phyloP scores from a whole-genome alignment of 257 asterid genomes.

The Salvia splendens region DNA sequence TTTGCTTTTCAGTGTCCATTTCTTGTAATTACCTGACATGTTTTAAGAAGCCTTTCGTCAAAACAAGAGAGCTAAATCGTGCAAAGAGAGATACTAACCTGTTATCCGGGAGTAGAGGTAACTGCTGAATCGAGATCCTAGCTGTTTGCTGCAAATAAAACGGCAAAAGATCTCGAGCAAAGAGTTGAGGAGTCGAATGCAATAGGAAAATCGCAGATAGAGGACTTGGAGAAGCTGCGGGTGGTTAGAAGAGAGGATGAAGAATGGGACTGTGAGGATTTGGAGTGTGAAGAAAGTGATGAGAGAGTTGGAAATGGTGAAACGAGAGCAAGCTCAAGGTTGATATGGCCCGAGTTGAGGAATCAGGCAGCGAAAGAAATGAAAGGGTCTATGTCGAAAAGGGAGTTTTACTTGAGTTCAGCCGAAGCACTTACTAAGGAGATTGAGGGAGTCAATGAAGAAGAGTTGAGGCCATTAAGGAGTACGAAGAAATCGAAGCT shows the following conservation, averaged over 20 bases:
- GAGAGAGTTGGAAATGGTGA: constrained; percentile 58
- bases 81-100: constrained; percentile 45
- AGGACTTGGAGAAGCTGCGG: constrained; percentile 49
- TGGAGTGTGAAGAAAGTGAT: constrained; percentile 43
- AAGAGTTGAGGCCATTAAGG: constrained; percentile 80
- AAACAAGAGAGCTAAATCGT: constrained; percentile 54
- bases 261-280: constrained; percentile 32
- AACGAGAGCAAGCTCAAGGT: constrained; percentile 65
- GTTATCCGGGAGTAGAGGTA: constrained; percentile 38
- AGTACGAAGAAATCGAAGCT: constrained; percentile 57
- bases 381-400: constrained; percentile 38
- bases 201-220: constrained; percentile 38
- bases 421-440: constrained; percentile 48
- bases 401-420: constrained; percentile 34
- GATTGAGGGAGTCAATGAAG: constrained; percentile 71
- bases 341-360: too few species aligned
- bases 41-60: constrained; percentile 38
- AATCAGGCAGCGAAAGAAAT: too few species aligned
- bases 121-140: constrained; percentile 49
- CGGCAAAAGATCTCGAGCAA: constrained; percentile 42
- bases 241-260: constrained; percentile 36
- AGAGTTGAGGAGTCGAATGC: constrained; percentile 58
- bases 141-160: constrained; percentile 55
- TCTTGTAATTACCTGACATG: background rate
- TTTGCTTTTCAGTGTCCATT: background rate